These are phyloP conservation scores for Physcomitrium patens DNA, from an alignment of 225 moss, liverwort and hornwort genomes.

Conservation along the genomic window DNA sequence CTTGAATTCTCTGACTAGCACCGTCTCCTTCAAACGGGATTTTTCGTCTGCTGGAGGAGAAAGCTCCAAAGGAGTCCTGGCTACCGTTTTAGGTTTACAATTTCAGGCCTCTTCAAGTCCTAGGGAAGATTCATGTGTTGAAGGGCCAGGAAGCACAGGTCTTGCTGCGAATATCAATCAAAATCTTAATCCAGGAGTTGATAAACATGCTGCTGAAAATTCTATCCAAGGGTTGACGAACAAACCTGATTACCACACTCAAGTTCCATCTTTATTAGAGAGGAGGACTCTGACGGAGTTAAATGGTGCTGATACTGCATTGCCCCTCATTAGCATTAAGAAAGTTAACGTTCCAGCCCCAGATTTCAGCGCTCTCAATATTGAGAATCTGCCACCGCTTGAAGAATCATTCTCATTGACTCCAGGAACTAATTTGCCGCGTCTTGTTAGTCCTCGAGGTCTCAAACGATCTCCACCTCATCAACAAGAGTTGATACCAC, in stretches of 20 bases:
- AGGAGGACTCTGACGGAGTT: constrained; percentile 48
- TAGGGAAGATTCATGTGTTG: constrained; percentile 45
- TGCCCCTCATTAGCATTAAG: constrained; percentile 25
- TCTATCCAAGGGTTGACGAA: too few species aligned
- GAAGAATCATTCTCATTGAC: constrained; percentile 41
- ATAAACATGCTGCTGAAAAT: too few species aligned
- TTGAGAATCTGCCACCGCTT: constrained; percentile 41
- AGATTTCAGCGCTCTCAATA: constrained; percentile 48
- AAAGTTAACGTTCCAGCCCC: constrained; percentile 36
- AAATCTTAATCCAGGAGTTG: constrained; percentile 45
- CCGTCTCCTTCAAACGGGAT: constrained; percentile 63
- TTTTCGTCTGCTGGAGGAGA: constrained; percentile 48
- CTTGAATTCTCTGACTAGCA: constrained; percentile 75
- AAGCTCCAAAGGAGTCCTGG: constrained; percentile 65
- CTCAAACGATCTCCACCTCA: constrained; percentile 54
- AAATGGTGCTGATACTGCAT: constrained; percentile 28
- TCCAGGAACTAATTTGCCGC: constrained; percentile 28
- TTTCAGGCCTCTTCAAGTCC: constrained; percentile 39
- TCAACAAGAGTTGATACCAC: constrained; percentile 57
- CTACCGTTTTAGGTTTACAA: constrained; percentile 66
- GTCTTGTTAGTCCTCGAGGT: constrained; percentile 45
- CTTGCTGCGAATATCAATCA: constrained; percentile 41
- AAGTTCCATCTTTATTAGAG: constrained; percentile 45
- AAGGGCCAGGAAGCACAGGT: constrained; percentile 40
- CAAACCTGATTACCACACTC: constrained; percentile 15